Base-by-base conservation (phyloP, 495 filamentous ascomycete species). In the Lichina pygmaea region DNA sequence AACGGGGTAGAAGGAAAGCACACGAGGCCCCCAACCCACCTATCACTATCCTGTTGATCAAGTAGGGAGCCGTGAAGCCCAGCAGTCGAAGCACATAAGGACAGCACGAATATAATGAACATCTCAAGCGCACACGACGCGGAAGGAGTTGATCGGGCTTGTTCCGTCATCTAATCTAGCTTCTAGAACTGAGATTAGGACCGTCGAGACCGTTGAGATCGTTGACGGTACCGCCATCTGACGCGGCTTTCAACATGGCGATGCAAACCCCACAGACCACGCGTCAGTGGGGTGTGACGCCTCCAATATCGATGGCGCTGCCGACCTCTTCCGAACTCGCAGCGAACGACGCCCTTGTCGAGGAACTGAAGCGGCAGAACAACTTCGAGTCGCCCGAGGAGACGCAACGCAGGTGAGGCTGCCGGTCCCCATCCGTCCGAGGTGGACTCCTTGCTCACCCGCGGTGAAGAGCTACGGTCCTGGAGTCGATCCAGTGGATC, bases 371-470 rank as follows among this genome's bases (percentile, higher is more conserved):
- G 56, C 66, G 67, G 10, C 81, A 93, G 58, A 84, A 92, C 60
- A 93, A 86, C 46, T 97, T 93, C 51, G 86, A 95, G 57, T 70
- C 66, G 34, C 64, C 69, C 7, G 62, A 74, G 44, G 89, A 91
- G 57, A 93, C 81, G 0, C 71, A 82, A 50, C 78, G 75, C 48
- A 74, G 82, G 80, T 79, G 60, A 44, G 64, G 45, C 24, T 6
- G n/a, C 11, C 44, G 7, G 44, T 34, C 31, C 31, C 33, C 31
- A 6, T 17, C 32, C 15, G 11, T 37, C 24, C n/a, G 2, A 13
- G n/a, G 24, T 12, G n/a, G n/a, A 17, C n/a, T 9, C 9, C 15
- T 37, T 45, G 3, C 37, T 32, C 31, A 24, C 40, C 12, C 8
- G 17, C 32, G 11, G 2, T 17, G 9, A 31, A 49, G 48, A 31